phyloP scores from a whole-genome alignment of 2,329 filamentous ascomycete species.

The Paraphoma chrysanthemicola region DNA sequence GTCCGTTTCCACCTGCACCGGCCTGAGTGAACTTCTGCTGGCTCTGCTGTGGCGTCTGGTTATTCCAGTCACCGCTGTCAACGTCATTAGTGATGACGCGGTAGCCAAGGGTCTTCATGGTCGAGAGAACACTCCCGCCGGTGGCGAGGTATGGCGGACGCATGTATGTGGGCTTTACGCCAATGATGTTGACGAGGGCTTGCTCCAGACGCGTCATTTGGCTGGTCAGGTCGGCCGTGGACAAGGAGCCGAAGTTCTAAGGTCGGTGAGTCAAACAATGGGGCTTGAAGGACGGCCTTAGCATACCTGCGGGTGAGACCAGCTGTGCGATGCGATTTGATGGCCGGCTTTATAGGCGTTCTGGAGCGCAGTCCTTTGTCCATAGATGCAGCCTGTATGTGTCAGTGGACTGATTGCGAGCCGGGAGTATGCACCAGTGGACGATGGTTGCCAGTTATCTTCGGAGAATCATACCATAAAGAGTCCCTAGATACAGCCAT shows the following conservation, averaged over 20 bases:
- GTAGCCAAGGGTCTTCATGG: conserved; percentile 44
- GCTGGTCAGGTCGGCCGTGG: conserved; percentile 32
- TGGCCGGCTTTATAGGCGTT: conserved; percentile 43
- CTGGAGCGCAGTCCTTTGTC: conserved; percentile 38
- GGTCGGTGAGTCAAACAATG: conserved; percentile 6
- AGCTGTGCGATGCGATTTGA: conserved; percentile 47
- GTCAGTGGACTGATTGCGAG: background rate
- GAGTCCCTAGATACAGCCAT: conserved; percentile 11
- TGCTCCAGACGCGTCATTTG: conserved; percentile 44
- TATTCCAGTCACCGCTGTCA: conserved; percentile 45
- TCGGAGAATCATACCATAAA: conserved; percentile 26
- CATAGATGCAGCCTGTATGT: conserved; percentile 43
- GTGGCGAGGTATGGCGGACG: conserved; percentile 46
- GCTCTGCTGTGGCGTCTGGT: conserved; percentile 40
- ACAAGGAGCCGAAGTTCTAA: conserved; percentile 41
- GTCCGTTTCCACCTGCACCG: conserved; percentile 42
- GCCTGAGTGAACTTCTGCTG: conserved; percentile 40
- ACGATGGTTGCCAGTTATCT: background rate
- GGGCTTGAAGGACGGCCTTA: background rate
- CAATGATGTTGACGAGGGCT: conserved; percentile 46
- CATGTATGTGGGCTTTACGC: conserved; percentile 47
- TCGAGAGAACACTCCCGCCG: conserved; percentile 37
- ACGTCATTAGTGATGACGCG: conserved; percentile 44
- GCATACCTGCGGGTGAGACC: conserved; percentile 27
- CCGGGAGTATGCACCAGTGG: background rate